These are phyloP conservation scores for Orobanche coerulescens DNA, from an alignment of 257 asterid species.

Conservation along the genomic window DNA sequence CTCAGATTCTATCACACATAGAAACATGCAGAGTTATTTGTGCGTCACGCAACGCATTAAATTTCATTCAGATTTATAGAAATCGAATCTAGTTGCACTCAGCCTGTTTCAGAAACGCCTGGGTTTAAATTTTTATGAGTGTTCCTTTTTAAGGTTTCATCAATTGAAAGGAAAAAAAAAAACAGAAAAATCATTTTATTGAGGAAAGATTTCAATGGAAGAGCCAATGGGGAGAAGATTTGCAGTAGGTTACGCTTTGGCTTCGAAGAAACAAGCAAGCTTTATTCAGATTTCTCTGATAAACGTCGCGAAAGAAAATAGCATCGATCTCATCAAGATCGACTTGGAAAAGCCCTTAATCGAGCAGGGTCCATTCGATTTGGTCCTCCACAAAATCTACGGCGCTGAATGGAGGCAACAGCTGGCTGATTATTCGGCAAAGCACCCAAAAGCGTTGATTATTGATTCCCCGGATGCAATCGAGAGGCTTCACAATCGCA, in stretches of 20 bases:
- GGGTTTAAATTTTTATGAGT: constrained; percentile 29
- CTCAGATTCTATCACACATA: constrained; percentile 10
- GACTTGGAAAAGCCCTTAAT: constrained; percentile 43
- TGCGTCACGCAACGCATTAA: constrained; percentile 19
- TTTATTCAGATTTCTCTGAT: constrained; percentile 53
- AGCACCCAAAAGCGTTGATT: constrained; percentile 40
- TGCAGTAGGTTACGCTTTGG: constrained; percentile 68
- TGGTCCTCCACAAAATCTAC: constrained; percentile 58
- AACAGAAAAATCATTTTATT: background rate
- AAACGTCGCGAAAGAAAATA: constrained; percentile 40
- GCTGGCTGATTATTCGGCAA: constrained; percentile 35
- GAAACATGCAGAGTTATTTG: constrained; percentile 25
- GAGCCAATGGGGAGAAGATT: constrained; percentile 36
- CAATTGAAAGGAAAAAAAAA: constrained; percentile 5
- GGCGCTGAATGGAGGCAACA: constrained; percentile 56
- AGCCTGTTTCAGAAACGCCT: background rate
- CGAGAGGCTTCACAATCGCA: constrained; percentile 59
- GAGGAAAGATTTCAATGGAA: constrained; percentile 26
- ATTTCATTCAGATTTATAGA: background rate
- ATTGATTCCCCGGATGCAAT: constrained; percentile 61
- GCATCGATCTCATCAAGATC: constrained; percentile 62
- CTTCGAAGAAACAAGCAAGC: constrained; percentile 66
- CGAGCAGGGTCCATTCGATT: constrained; percentile 71
- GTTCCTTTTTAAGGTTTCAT: background rate
- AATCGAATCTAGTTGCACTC: constrained; percentile 17